Evolutionary conservation across 495 filamentous ascomycete genomes (phyloP).

Genomic region (Viridothelium virens): DNA sequence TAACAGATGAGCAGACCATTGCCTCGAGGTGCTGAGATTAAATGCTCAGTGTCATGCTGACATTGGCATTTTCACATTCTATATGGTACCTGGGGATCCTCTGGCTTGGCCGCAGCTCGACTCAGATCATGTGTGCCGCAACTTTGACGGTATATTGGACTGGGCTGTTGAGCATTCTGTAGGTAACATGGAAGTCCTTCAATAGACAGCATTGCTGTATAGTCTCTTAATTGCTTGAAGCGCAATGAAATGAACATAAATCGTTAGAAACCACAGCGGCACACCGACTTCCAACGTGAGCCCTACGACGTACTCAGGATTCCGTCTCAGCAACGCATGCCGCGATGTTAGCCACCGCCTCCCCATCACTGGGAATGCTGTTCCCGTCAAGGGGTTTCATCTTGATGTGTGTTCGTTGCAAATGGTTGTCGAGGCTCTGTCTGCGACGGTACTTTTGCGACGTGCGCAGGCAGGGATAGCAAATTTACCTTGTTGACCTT

Average conservation of each 20-base stretch:
- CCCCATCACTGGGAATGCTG: neutral
- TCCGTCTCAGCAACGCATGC: neutral
- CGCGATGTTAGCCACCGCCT: neutral
- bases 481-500: too few relatives aligned
- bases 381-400: too few relatives aligned
- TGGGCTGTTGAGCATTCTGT: constrained; percentile 47
- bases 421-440: too few relatives aligned
- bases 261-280: neutral
- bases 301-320: neutral
- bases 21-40: constrained; percentile 44
- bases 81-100: constrained; percentile 31
- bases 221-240: neutral
- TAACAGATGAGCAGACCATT: constrained; percentile 34
- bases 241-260: neutral
- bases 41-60: constrained; percentile 47
- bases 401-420: too few relatives aligned
- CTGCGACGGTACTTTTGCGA: too few relatives aligned
- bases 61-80: constrained; percentile 46
- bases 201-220: neutral
- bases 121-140: constrained; percentile 43
- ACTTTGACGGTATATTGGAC: constrained; percentile 42
- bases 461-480: too few relatives aligned
- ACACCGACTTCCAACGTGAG: neutral
- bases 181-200: constrained; percentile 14
- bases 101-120: constrained; percentile 43